Evolutionary conservation across 2,329 filamentous ascomycete genomes (phyloP), one percentile per base, ranked within the genome.

Genomic region (Geoglossum cookeanum): DNA sequence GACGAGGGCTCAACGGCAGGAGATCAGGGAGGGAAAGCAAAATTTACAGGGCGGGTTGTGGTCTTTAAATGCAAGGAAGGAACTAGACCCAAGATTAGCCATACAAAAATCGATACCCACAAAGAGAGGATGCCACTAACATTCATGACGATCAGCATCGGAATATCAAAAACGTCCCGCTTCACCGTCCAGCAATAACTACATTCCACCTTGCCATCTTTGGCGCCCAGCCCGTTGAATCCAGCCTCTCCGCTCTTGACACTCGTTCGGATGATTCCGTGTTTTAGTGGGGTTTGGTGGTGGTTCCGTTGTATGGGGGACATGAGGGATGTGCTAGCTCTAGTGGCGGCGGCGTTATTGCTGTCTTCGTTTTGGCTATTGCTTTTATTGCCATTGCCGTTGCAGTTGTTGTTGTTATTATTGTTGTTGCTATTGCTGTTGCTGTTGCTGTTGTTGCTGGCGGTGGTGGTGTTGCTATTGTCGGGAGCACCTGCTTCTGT

Each of bases 101-200:
- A 42, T 4, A 11, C 33, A 1, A 37, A 37, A 37, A 11, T 1
- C 11, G 7, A 37, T 37, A 11, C 7, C 33, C 6, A 37, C 11
- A 6, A 6, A 33, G 7, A 29, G 48, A 33, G 27, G 48, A n/a
- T 3, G 49, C 6, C 15, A 49, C 90, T 84, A 70, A 96, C 92
- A 73, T 96, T 96, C 75, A 97, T 91, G 66, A 96, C 87, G 69
- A 97, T 94, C 73, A 97, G 77, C 88, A 96, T 95, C 27, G 92
- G 92, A 70, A 97, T 95, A 72, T 97, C 91, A 72, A 97, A 97
- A 45, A 92, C 87, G 69, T 98, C 92, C 61, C 91, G 78, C 73
- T 95, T 95, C 61, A 97, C 90, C 61, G 87, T 91, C 90, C 91
- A 97, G 73, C 87, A 94, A 71, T 94, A 95, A 65, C 86, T 89